Evolutionary conservation across 306 rosid species (phyloP).

Genomic region (Vigna nakashimae): DNA sequence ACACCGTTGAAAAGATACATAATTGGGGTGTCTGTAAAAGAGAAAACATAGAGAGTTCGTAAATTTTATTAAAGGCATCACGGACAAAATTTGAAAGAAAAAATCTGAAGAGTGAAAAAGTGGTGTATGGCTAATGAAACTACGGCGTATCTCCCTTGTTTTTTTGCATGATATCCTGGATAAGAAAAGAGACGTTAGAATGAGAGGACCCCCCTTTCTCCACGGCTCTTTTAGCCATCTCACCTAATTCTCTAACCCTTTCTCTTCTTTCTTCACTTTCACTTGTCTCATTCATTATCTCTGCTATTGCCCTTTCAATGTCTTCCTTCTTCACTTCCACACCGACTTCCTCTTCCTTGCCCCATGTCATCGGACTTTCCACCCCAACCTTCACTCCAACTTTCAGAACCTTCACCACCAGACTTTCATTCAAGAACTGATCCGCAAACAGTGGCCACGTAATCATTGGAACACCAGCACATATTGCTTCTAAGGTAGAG

Average conservation of each 20-base stretch:
- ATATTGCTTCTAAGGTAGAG: constrained; percentile 58
- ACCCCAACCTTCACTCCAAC: constrained; percentile 53
- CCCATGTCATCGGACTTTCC: constrained; percentile 10
- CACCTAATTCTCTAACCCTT: constrained; percentile 35
- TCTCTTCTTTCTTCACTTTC: constrained; percentile 52
- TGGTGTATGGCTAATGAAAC: not conserved
- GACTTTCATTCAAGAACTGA: constrained; percentile 54
- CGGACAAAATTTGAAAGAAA: not conserved
- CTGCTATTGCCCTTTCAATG: constrained; percentile 48
- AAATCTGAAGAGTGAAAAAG: not conserved
- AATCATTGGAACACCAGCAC: constrained; percentile 59
- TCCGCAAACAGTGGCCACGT: constrained; percentile 68
- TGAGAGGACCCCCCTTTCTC: constrained; percentile 72
- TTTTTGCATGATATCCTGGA: constrained; percentile 53
- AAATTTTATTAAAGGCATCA: not conserved
- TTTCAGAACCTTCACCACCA: constrained; percentile 36
- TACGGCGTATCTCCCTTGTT: not conserved
- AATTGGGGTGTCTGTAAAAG: too few species aligned
- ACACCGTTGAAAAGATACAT: too few species aligned
- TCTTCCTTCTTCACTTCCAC: constrained; percentile 50
- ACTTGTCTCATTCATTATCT: constrained; percentile 45
- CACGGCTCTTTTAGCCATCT: constrained; percentile 52
- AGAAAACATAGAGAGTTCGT: too few species aligned
- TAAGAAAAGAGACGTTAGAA: constrained; percentile 31
- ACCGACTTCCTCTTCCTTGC: constrained; percentile 40